Percentiles rank a stretch among this genome's conserved stretches.
phyloP scores from a whole-genome alignment of 805 yeast genomes.

The Pichia rugopelliculosa region DNA sequence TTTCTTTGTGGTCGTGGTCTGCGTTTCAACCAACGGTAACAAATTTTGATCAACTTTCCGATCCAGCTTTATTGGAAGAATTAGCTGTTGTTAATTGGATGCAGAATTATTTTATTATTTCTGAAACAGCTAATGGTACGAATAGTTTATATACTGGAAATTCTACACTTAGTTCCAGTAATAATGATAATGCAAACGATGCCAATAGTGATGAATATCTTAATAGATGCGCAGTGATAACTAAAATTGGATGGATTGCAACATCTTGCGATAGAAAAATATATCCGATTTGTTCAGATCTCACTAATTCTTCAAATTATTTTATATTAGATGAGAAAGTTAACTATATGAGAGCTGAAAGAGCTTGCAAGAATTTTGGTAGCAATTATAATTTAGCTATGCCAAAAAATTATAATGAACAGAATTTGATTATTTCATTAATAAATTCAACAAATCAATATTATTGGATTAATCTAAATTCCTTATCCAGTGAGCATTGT shows the following conservation, averaged over 20 bases:
- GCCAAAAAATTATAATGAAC: slow-evolving; percentile 47
- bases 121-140: not conserved
- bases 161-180: not conserved
- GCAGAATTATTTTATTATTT: not conserved
- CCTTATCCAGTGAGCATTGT: slow-evolving; percentile 63
- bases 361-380: slow-evolving; percentile 19
- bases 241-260: slow-evolving; percentile 52
- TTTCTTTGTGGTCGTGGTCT: slow-evolving; percentile 71
- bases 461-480: slow-evolving; percentile 79
- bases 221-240: slow-evolving; percentile 35
- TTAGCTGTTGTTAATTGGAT: not conserved
- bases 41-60: slow-evolving; percentile 2
- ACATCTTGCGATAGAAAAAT: slow-evolving; percentile 54
- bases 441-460: slow-evolving; percentile 27
- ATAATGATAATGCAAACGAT: slow-evolving; percentile 6
- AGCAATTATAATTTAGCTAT: slow-evolving; percentile 33
- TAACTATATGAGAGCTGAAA: slow-evolving; percentile 40
- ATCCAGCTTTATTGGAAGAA: not conserved
- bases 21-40: slow-evolving; percentile 40
- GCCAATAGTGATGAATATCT: slow-evolving; percentile 18
- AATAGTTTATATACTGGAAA: not conserved
- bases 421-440: slow-evolving; percentile 21
- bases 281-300: slow-evolving; percentile 49
- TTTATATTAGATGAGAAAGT: slow-evolving; percentile 26
- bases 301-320: slow-evolving; percentile 37